phyloP scores from a whole-genome alignment of 1,139 yeast species.

The Saccharomycopsis phalli region DNA sequence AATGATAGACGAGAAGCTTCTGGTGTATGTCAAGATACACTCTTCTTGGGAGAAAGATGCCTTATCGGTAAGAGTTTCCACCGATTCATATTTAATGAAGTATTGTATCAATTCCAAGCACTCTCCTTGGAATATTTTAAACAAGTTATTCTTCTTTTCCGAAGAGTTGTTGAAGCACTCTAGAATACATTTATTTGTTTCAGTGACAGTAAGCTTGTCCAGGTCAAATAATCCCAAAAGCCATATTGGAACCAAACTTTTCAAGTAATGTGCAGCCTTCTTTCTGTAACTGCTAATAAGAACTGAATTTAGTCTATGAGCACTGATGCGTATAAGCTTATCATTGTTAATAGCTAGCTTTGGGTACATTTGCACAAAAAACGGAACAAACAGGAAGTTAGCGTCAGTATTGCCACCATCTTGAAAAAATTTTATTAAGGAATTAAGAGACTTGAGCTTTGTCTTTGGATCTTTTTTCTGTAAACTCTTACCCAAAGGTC shows the following conservation, averaged over 20 bases:
- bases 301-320: conserved; percentile 9
- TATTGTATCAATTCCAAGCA: conserved; percentile 5
- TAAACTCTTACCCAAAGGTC: conserved; percentile 9
- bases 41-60: conserved; percentile 8
- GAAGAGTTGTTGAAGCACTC: conserved; percentile 7
- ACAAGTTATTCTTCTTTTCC: conserved; percentile 11
- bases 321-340: conserved; percentile 9
- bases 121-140: conserved; percentile 11
- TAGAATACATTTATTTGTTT: conserved; percentile 8
- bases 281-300: conserved; percentile 9
- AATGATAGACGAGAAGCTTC: conserved; percentile 8
- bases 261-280: conserved; percentile 9
- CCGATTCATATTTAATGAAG: conserved; percentile 11
- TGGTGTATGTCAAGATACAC: conserved; percentile 7
- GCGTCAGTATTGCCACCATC: not conserved
- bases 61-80: conserved; percentile 11
- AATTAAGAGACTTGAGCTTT: conserved; percentile 11
- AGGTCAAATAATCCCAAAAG: conserved; percentile 15
- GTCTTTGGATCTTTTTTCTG: conserved; percentile 15
- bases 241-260: conserved; percentile 18
- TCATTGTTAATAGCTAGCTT: conserved; percentile 18
- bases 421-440: conserved; percentile 5
- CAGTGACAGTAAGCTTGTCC: conserved; percentile 12
- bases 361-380: conserved; percentile 15
- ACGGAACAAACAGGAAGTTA: conserved; percentile 11